These are phyloP conservation scores for Aspergillus phoenicis DNA, from an alignment of 2,329 filamentous ascomycete species.

Conservation along the genomic window DNA sequence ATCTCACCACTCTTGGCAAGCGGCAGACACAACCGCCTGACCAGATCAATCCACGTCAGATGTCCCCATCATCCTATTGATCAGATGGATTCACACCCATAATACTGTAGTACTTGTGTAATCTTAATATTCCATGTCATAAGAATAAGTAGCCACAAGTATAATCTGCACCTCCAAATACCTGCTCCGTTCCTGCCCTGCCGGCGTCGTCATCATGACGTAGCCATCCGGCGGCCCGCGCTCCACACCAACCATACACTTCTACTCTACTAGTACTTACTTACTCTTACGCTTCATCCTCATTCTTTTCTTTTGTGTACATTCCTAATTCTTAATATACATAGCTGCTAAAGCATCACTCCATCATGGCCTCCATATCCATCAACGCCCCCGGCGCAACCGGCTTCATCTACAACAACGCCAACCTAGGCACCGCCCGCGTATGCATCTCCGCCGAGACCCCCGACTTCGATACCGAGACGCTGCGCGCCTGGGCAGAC, in stretches of 20 bases:
- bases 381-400: constrained; percentile 36
- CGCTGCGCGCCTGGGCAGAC: constrained; percentile 57
- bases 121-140: no score
- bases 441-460: constrained; percentile 40
- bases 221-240: constrained; percentile 1
- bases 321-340: no score
- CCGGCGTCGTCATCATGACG: constrained; percentile 10
- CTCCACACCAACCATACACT: background rate
- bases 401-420: constrained; percentile 40
- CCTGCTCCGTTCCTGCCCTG: background rate
- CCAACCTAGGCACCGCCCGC: constrained; percentile 33
- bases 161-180: background rate
- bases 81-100: no score
- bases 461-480: constrained; percentile 56
- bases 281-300: no score
- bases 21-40: background rate
- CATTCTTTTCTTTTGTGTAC: no score
- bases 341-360: background rate
- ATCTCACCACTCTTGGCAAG: background rate
- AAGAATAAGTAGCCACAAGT: no score
- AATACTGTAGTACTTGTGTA: no score
- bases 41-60: background rate
- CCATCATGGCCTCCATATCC: constrained; percentile 35
- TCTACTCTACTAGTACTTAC: no score
- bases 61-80: background rate